Evolutionary conservation across 208 protist genomes (phyloP).

Genomic region (Leptomonas seymouri): DNA sequence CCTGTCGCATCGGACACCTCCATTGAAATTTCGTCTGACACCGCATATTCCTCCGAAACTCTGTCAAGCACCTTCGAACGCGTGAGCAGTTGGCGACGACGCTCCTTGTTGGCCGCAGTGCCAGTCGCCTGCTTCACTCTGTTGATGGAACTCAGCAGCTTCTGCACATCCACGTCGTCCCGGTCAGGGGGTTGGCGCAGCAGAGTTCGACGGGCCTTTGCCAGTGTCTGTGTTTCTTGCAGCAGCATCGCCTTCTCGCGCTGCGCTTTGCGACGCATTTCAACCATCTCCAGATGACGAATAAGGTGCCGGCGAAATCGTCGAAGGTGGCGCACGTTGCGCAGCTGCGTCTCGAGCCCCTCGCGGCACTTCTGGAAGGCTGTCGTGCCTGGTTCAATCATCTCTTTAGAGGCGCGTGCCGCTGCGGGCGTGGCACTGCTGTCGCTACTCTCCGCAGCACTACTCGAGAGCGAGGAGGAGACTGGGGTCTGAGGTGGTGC

Average conservation of each 20-base stretch:
- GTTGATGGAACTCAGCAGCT: constrained; percentile 2
- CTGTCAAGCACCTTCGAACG: not conserved
- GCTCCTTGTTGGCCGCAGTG: not conserved
- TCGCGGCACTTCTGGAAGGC: constrained; percentile 9
- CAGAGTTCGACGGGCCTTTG: constrained; percentile 31
- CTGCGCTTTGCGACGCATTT: constrained; percentile 49
- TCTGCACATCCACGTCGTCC: constrained; percentile 1
- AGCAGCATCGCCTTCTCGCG: constrained; percentile 43
- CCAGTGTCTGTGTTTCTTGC: constrained; percentile 52
- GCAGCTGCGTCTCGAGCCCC: constrained; percentile 41
- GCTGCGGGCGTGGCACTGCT: not conserved
- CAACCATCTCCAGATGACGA: constrained; percentile 47
- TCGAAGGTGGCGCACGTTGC: constrained; percentile 59
- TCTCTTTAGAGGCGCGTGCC: not conserved
- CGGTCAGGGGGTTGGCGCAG: not conserved
- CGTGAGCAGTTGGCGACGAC: not conserved
- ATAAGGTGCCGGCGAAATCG: constrained; percentile 60
- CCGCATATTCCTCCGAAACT: not conserved
- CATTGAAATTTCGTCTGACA: constrained; percentile 22
- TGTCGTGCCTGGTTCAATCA: not conserved
- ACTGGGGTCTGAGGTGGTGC: not conserved
- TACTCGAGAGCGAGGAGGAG: no score
- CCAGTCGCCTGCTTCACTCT: not conserved
- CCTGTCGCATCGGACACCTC: not conserved
- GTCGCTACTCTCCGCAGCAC: not conserved